Percentiles rank a stretch among this genome's conserved stretches.
These are phyloP conservation scores for Stylosanthes scabra DNA, from an alignment of 331 rosid genomes.

Conservation along the genomic window DNA sequence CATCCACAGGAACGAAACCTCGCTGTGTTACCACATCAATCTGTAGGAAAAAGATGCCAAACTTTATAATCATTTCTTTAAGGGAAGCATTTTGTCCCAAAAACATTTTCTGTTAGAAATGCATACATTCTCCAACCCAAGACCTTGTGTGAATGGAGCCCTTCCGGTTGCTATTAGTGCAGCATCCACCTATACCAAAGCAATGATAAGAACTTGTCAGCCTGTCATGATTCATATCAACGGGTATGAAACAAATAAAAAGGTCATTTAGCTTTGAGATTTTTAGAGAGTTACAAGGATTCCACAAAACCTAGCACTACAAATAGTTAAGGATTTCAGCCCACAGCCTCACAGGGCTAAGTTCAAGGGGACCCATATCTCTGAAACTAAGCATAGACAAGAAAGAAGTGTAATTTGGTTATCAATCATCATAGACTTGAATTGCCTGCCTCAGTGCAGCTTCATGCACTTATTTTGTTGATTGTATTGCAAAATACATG, in stretches of 20 bases:
- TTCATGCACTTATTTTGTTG: conserved; percentile 2
- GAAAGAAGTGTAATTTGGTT: not conserved
- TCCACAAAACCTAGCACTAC: conserved; percentile 1
- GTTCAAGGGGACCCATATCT: conserved; percentile 13
- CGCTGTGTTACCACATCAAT: conserved; percentile 78
- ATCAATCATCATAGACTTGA: conserved; percentile 9
- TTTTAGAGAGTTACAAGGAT: conserved; percentile 1
- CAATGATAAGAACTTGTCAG: conserved; percentile 14
- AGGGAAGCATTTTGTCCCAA: conserved; percentile 5
- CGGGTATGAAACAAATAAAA: conserved; percentile 23
- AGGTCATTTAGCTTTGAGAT: conserved; percentile 5
- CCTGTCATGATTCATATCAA: conserved; percentile 30
- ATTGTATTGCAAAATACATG: conserved; percentile 15
- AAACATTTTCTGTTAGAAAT: conserved; percentile 27
- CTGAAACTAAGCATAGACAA: conserved; percentile 22
- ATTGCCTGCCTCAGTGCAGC: conserved; percentile 10
- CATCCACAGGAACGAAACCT: conserved; percentile 88
- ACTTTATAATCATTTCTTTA: not conserved
- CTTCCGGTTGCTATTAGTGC: conserved; percentile 93
- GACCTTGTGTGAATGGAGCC: conserved; percentile 91
- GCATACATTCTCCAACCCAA: conserved; percentile 85
- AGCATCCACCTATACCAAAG: conserved; percentile 74
- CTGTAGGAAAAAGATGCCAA: conserved; percentile 46
- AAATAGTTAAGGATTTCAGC: not conserved
- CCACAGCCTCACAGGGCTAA: not conserved